phyloP scores from a whole-genome alignment of 306 rosid species.

The Ziziphus jujuba region DNA sequence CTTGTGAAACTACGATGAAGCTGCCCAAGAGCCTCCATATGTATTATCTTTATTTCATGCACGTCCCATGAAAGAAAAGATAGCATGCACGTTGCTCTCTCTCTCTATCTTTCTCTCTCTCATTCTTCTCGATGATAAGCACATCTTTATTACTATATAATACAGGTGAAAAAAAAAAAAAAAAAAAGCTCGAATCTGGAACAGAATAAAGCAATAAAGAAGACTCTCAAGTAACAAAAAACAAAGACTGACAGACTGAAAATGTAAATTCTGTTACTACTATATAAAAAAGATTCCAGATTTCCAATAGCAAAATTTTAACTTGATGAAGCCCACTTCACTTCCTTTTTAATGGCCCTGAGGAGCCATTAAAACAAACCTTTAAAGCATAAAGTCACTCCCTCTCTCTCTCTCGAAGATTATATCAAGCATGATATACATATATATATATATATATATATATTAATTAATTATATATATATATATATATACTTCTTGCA shows the following conservation, averaged over 20 bases:
- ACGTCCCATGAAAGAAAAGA: conserved; percentile 63
- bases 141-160: conserved; percentile 29
- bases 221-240: conserved; percentile 36
- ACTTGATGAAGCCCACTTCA: conserved; percentile 33
- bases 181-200: conserved; percentile 67
- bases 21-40: conserved; percentile 37
- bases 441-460: no score
- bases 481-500: background rate
- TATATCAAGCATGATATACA: no score
- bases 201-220: conserved; percentile 71
- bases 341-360: conserved; percentile 22
- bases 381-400: conserved; percentile 7
- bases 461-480: no score
- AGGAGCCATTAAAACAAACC: background rate
- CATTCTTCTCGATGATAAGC: conserved; percentile 25
- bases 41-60: conserved; percentile 61
- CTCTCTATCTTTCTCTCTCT: conserved; percentile 32
- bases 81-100: conserved; percentile 69
- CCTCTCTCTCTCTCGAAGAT: background rate
- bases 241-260: conserved; percentile 13
- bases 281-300: conserved; percentile 30
- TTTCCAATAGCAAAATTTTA: conserved; percentile 17
- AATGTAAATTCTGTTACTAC: conserved; percentile 23
- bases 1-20: conserved; percentile 57
- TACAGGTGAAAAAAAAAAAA: conserved; percentile 28